Conservation (phyloP, 176 grass and related monocot genomes). For the Lolium perenne region DNA sequence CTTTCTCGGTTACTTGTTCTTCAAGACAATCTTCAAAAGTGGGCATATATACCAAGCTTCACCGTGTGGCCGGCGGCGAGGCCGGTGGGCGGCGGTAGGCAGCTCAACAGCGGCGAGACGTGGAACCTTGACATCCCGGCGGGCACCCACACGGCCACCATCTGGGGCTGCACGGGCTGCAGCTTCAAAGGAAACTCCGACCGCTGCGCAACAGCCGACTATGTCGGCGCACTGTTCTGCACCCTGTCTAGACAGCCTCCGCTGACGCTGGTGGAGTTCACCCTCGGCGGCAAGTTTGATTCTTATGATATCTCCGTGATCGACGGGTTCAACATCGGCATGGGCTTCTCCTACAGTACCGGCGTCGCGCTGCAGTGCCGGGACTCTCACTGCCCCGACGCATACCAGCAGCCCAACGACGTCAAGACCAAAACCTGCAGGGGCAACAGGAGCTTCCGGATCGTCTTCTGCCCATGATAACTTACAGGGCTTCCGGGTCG, state of each 20-base stretch:
- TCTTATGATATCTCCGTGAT: slow-evolving; percentile 25
- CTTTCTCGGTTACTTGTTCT: too few relatives aligned
- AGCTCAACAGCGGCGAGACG: too few relatives aligned
- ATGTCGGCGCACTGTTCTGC: not conserved
- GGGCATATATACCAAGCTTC: too few relatives aligned
- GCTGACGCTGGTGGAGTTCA: slow-evolving; percentile 29
- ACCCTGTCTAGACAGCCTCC: not conserved
- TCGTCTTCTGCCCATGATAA: slow-evolving; percentile 40
- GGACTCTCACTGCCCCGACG: not conserved
- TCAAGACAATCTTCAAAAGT: too few relatives aligned
- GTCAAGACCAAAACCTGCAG: not conserved
- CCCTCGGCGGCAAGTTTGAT: not conserved
- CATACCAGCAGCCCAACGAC: not conserved
- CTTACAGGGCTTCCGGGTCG: too few relatives aligned
- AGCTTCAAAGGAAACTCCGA: not conserved
- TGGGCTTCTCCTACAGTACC: slow-evolving; percentile 30
- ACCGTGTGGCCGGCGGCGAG: too few relatives aligned
- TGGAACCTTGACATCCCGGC: too few relatives aligned
- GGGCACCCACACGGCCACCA: not conserved
- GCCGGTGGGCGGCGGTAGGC: too few relatives aligned
- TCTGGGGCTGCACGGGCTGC: slow-evolving; percentile 42
- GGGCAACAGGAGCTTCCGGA: slow-evolving; percentile 27
- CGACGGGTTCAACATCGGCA: slow-evolving; percentile 27
- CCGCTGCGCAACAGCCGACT: not conserved
- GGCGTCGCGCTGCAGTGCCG: not conserved